A percentile compares a stretch with the other conserved stretches of the same genome.
Conservation (phyloP, 2,329 filamentous ascomycete genomes). For the Chaetoscypha palmicola region DNA sequence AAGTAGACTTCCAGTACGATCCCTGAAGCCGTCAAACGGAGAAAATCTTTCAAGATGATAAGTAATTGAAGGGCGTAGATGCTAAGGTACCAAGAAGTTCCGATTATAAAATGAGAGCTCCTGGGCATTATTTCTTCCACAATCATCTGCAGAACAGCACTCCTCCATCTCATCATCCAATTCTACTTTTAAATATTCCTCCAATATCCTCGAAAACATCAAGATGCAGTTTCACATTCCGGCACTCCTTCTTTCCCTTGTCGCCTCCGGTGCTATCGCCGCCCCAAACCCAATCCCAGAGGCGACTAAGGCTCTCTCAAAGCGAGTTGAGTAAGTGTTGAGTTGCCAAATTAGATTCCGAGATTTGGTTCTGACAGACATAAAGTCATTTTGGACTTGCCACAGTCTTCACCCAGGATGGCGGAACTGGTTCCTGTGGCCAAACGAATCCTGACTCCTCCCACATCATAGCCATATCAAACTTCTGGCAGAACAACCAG, state of each 20-base stretch:
- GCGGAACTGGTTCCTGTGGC: constrained; percentile 8
- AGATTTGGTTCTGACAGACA: background rate
- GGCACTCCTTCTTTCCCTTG: background rate
- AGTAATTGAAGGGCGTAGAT: too few species aligned
- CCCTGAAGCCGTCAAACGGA: too few species aligned
- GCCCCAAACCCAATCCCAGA: background rate
- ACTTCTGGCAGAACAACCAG: background rate
- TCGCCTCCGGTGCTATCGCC: background rate
- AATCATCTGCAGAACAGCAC: background rate
- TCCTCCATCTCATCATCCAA: background rate
- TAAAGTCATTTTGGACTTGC: constrained; percentile 3
- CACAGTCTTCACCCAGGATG: constrained; percentile 7
- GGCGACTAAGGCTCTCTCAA: background rate
- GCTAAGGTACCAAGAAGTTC: too few species aligned
- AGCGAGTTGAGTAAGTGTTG: constrained; percentile 1
- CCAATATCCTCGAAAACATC: too few species aligned
- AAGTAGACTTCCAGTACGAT: too few species aligned
- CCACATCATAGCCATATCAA: constrained; percentile 1
- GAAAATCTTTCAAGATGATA: too few species aligned
- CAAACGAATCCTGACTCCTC: constrained; percentile 1
- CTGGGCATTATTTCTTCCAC: too few species aligned
- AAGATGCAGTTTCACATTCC: background rate
- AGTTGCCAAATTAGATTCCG: background rate
- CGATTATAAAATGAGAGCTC: too few species aligned
- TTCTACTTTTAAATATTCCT: background rate